Evolutionary conservation across 441 rosid species (phyloP).

Genomic region (Eutrema salsugineum): DNA sequence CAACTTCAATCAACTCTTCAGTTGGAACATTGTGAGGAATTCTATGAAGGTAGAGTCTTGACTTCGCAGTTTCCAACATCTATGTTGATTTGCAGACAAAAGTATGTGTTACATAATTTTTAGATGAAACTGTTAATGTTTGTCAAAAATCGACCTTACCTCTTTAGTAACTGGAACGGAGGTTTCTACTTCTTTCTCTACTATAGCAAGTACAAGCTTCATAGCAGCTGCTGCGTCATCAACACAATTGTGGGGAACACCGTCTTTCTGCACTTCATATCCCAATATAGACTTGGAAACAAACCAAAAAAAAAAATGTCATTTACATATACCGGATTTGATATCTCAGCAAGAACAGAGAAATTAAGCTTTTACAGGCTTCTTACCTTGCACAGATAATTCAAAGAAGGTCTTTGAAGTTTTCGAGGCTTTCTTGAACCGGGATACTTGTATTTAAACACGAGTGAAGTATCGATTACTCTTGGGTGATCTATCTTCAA

Average conservation of each 20-base stretch:
- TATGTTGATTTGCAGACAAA: slow-evolving; percentile 14
- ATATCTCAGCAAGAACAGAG: neutral
- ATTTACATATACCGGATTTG: neutral
- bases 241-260: slow-evolving; percentile 66
- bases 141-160: neutral
- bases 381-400: slow-evolving; percentile 63
- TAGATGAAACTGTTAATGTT: neutral
- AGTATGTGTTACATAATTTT: neutral
- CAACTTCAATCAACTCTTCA: slow-evolving; percentile 39
- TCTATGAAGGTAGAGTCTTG: slow-evolving; percentile 58
- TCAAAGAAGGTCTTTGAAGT: slow-evolving; percentile 52
- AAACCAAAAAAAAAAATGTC: neutral
- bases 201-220: slow-evolving; percentile 69
- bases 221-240: slow-evolving; percentile 79
- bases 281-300: slow-evolving; percentile 56
- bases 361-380: neutral
- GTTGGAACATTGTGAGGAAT: slow-evolving; percentile 52
- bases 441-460: slow-evolving; percentile 44
- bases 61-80: slow-evolving; percentile 44
- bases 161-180: slow-evolving; percentile 26
- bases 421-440: slow-evolving; percentile 29
- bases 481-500: slow-evolving; percentile 75
- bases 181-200: slow-evolving; percentile 46
- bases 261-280: slow-evolving; percentile 58
- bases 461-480: slow-evolving; percentile 71